These are phyloP conservation scores for Rhodocollybia butyracea DNA, from an alignment of 768 basidiomycete species.

Conservation along the genomic window DNA sequence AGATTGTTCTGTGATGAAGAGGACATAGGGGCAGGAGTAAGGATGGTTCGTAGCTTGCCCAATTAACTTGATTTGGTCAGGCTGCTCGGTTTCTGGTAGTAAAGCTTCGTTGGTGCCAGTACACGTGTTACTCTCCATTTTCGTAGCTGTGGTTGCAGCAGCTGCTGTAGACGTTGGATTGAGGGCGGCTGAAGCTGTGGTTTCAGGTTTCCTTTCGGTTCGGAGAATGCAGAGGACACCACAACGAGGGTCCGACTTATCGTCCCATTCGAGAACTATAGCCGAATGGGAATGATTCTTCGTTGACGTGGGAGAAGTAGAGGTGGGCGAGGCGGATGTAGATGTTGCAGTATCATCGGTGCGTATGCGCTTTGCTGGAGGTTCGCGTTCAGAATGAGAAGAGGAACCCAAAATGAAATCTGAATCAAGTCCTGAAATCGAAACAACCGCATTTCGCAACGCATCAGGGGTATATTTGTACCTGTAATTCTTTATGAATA, in stretches of 20 bases:
- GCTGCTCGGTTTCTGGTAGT: too few relatives aligned
- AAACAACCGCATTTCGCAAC: neutral
- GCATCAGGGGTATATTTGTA: slow-evolving; percentile 3
- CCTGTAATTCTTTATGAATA: neutral
- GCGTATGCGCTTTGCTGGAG: neutral
- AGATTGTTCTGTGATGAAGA: neutral
- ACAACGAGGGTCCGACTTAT: slow-evolving; percentile 4
- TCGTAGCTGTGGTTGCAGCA: too few relatives aligned
- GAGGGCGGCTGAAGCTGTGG: neutral
- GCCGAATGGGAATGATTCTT: too few relatives aligned
- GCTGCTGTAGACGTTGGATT: too few relatives aligned
- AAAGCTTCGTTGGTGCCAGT: too few relatives aligned
- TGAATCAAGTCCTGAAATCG: neutral
- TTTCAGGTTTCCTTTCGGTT: neutral
- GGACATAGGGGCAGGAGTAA: neutral
- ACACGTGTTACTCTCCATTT: too few relatives aligned
- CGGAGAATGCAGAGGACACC: too few relatives aligned
- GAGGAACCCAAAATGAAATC: too few relatives aligned
- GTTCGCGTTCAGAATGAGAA: too few relatives aligned
- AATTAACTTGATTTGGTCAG: too few relatives aligned
- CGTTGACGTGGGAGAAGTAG: neutral
- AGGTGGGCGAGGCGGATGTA: too few relatives aligned
- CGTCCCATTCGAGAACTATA: slow-evolving; percentile 3
- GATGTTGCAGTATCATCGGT: neutral
- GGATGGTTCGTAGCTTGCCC: too few relatives aligned